phyloP scores from a whole-genome alignment of 768 basidiomycete species.

The Neoboletus brunneissimus region DNA sequence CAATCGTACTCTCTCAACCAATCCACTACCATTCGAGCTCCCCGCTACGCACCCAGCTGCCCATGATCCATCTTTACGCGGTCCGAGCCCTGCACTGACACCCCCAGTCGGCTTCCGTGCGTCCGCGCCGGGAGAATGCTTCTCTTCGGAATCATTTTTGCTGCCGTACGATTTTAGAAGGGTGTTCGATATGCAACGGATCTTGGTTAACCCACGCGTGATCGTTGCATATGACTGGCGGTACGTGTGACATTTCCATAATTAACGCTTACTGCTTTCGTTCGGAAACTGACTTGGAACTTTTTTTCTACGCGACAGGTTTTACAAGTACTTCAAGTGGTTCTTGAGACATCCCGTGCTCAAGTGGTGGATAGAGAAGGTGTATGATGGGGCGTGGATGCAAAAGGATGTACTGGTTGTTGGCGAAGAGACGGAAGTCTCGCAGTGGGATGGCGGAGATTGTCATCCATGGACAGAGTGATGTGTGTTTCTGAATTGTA shows the following conservation, averaged over 20 bases:
- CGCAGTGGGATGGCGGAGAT: slow-evolving; percentile 24
- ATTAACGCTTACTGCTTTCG: no score
- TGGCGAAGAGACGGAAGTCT: slow-evolving; percentile 28
- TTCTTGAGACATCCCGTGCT: slow-evolving; percentile 38
- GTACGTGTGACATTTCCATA: slow-evolving; percentile 9
- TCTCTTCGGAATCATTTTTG: slow-evolving; percentile 38
- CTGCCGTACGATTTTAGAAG: slow-evolving; percentile 44
- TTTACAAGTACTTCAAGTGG: slow-evolving; percentile 37
- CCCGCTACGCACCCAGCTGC: slow-evolving; percentile 16
- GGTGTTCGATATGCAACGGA: slow-evolving; percentile 35
- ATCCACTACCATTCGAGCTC: slow-evolving; percentile 24
- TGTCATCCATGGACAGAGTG: slow-evolving; percentile 17
- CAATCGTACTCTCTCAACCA: slow-evolving; percentile 35
- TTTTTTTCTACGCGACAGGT: slow-evolving; percentile 14
- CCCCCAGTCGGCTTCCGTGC: slow-evolving; percentile 17
- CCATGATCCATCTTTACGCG: slow-evolving; percentile 7
- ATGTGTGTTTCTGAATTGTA: neutral
- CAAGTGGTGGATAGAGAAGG: slow-evolving; percentile 40
- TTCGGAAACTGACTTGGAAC: neutral
- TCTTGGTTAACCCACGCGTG: slow-evolving; percentile 40
- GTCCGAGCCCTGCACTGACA: slow-evolving; percentile 19
- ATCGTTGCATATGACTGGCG: slow-evolving; percentile 38
- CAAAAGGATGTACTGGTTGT: slow-evolving; percentile 36
- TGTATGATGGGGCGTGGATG: slow-evolving; percentile 39
- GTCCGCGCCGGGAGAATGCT: slow-evolving; percentile 18